Conservation (phyloP, 2,329 filamentous ascomycete species). For the Penicillium vulpinum region DNA sequence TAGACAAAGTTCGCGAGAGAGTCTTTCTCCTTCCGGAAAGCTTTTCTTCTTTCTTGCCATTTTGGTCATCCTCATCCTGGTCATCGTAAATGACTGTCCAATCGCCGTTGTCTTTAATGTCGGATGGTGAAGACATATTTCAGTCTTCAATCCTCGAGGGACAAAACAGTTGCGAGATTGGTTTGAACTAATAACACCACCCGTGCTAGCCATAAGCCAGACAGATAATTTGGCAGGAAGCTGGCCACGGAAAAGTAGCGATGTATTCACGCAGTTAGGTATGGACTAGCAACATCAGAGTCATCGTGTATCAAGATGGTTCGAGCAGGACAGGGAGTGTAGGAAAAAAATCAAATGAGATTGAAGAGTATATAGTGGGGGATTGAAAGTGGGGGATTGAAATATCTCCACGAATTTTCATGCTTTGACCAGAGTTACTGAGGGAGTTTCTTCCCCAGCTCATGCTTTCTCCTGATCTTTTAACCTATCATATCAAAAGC, state of each 20-base stretch:
- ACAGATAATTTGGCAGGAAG: background rate
- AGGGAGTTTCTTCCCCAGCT: background rate
- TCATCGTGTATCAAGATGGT: background rate
- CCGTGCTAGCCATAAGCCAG: background rate
- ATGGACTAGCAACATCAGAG: background rate
- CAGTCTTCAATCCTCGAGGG: background rate
- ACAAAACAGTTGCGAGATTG: background rate
- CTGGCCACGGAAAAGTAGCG: background rate
- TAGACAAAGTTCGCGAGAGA: slow-evolving; percentile 10
- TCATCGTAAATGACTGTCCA: slow-evolving; percentile 19
- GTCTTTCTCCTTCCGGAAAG: slow-evolving; percentile 5
- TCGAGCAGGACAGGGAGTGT: background rate
- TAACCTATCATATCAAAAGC: slow-evolving; percentile 17
- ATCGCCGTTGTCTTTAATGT: slow-evolving; percentile 7
- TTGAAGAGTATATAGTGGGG: background rate
- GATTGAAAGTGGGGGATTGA: background rate
- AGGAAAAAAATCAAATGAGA: background rate
- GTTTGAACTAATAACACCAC: background rate
- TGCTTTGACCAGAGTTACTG: slow-evolving; percentile 8
- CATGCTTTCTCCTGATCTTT: slow-evolving; percentile 2
- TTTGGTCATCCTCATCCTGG: slow-evolving; percentile 3
- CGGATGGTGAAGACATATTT: slow-evolving; percentile 8
- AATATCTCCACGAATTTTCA: slow-evolving; percentile 8
- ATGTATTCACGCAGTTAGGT: background rate
- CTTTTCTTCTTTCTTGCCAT: slow-evolving; percentile 6